Conservation (phyloP, 23 red algal genomes). For the Gracilaria vermiculophylla region DNA sequence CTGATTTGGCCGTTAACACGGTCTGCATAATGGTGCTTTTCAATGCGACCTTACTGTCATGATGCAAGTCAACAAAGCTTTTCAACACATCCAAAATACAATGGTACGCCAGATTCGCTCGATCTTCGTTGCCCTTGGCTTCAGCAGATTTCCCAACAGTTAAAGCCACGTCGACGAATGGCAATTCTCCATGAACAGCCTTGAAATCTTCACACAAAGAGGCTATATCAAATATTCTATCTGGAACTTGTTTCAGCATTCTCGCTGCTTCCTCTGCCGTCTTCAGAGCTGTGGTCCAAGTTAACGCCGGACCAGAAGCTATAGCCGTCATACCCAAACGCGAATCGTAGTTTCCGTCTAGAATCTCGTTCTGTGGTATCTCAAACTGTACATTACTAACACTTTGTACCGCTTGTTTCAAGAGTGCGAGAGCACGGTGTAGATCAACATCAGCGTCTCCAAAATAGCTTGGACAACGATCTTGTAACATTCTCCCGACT, state of each 20-base stretch:
- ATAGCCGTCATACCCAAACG: constrained; percentile 15
- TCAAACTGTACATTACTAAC: constrained; percentile 26
- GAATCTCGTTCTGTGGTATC: not conserved
- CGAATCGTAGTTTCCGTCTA: constrained; percentile 1
- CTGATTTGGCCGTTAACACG: constrained; percentile 34
- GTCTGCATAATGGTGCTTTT: constrained; percentile 31
- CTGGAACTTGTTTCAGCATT: constrained; percentile 43
- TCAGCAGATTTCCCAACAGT: constrained; percentile 46
- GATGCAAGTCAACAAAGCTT: not conserved
- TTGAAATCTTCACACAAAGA: constrained; percentile 58
- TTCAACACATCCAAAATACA: constrained; percentile 28
- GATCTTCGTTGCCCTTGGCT: constrained; percentile 9
- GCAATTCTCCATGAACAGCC: constrained; percentile 6
- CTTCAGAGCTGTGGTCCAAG: constrained; percentile 27
- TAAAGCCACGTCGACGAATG: constrained; percentile 44
- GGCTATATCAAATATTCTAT: constrained; percentile 60
- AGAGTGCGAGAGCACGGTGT: constrained; percentile 59
- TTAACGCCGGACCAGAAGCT: not conserved
- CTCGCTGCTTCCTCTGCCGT: constrained; percentile 28
- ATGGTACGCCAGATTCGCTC: constrained; percentile 45
- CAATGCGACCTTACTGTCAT: not conserved
- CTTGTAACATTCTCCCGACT: constrained; percentile 53
- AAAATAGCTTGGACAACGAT: constrained; percentile 78
- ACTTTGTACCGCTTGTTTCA: constrained; percentile 47
- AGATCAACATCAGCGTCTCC: constrained; percentile 63